Evolutionary conservation across 306 rosid genomes (phyloP), one percentile per base, ranked within the genome.

Genomic region (Prunus fruticosa): DNA sequence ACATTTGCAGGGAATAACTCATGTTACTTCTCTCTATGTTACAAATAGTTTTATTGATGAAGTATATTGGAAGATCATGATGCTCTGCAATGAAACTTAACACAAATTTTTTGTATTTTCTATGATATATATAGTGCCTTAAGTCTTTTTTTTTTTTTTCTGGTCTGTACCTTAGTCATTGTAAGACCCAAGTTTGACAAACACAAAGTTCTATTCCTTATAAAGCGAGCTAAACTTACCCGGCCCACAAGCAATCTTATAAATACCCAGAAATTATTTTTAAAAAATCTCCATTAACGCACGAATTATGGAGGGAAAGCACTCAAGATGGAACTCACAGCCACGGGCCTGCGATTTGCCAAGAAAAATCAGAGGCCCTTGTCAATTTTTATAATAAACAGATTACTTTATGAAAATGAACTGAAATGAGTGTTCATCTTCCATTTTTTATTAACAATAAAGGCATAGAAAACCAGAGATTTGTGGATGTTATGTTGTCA

Each of bases 291-390:
- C 46, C 1, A 10, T 16, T 2, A 12, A 53, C 30, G 11, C 53
- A 54, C 23, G 3, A 56, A 64, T 79, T 76, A 89, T 87, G 96
- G 93, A 84, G 96, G 96, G 93, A 87, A 88, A 78, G 74, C 66
- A 27, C 25, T 74, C 61, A 13, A 8, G 69, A 28, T 9, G 70
- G 79, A 79, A 69, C 49, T 71, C 86, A n/a, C 78, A 71, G 53
- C 86, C 80, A 18, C 43, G 76, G 41, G 83, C 72, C 15, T 18
- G 72, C 56, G 80, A 76, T 62, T 47, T 90, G 38, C 83, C 85
- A 14, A 41, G 65, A 19, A 89, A 80, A 78, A 89, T 92, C 83
- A 90, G 80, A 87, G 96, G 97, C 90, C 5, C 3, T 7, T 43
- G 20, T 9, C 30, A 38, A 47, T 22, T 12, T 5, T 60, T 50